These are phyloP conservation scores for Fusarium sublunatum DNA, from an alignment of 2,329 filamentous ascomycete genomes.

Conservation along the genomic window DNA sequence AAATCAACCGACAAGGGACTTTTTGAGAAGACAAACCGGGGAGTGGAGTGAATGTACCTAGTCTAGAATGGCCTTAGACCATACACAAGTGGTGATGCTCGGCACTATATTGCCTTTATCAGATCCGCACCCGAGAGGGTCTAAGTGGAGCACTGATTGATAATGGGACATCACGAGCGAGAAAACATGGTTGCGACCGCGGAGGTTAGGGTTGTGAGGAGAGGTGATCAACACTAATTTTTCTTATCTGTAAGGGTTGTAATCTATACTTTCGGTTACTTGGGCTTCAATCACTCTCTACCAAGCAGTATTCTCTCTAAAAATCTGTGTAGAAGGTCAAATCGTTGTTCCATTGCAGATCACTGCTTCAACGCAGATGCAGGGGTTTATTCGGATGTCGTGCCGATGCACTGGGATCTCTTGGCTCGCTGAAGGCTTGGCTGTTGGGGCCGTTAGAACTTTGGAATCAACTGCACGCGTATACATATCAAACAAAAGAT, in stretches of 20 bases:
- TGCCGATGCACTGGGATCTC: constrained; percentile 10
- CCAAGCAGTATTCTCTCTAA: background rate
- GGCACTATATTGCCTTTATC: constrained; percentile 39
- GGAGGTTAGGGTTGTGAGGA: constrained; percentile 11
- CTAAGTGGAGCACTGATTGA: constrained; percentile 34
- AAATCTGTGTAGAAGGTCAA: no score
- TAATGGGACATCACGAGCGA: constrained; percentile 28
- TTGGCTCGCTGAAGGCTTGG: background rate
- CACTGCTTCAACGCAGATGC: constrained; percentile 2
- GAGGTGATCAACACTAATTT: background rate
- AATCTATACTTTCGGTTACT: background rate
- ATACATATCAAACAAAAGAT: background rate
- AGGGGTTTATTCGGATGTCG: constrained; percentile 21
- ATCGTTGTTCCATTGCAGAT: background rate
- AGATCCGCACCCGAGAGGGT: constrained; percentile 30
- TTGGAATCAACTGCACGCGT: background rate
- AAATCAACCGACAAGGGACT: constrained; percentile 15
- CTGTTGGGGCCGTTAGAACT: no score
- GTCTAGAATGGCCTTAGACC: constrained; percentile 15
- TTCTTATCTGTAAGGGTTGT: background rate
- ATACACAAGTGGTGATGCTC: constrained; percentile 33
- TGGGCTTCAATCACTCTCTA: background rate
- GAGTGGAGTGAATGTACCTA: constrained; percentile 29
- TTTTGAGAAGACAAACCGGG: constrained; percentile 18
- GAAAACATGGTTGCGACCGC: constrained; percentile 16